Conservation (phyloP, 2,329 filamentous ascomycete genomes). For the Stagonosporopsis vannaccii region DNA sequence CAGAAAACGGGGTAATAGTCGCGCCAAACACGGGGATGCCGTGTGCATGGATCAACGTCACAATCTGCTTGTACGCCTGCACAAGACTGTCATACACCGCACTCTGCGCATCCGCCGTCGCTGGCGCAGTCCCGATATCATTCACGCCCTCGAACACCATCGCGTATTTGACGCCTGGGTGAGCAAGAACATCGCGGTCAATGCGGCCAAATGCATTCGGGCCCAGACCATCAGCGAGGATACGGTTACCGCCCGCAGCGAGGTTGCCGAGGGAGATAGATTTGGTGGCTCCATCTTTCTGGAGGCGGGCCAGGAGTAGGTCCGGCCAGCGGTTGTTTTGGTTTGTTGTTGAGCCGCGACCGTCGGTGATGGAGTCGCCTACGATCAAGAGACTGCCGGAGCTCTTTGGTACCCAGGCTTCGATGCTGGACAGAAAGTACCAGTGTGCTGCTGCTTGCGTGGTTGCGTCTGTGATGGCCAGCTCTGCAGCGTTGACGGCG, state of each 20-base stretch:
- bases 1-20: slow-evolving; percentile 71
- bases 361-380: slow-evolving; percentile 71
- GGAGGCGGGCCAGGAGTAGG: slow-evolving; percentile 55
- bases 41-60: slow-evolving; percentile 60
- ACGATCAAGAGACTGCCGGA: slow-evolving; percentile 62
- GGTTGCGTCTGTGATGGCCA: slow-evolving; percentile 52
- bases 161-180: slow-evolving; percentile 65
- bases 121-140: slow-evolving; percentile 65
- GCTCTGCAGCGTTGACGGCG: slow-evolving; percentile 57
- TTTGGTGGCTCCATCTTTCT: slow-evolving; percentile 49
- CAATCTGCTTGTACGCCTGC: slow-evolving; percentile 66
- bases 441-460: slow-evolving; percentile 54
- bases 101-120: slow-evolving; percentile 55
- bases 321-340: slow-evolving; percentile 61
- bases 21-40: slow-evolving; percentile 67
- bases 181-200: slow-evolving; percentile 68
- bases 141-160: slow-evolving; percentile 72
- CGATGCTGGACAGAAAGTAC: slow-evolving; percentile 67
- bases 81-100: slow-evolving; percentile 61
- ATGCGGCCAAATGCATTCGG: slow-evolving; percentile 67
- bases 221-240: slow-evolving; percentile 68
- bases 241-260: slow-evolving; percentile 72
- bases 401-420: slow-evolving; percentile 59
- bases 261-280: slow-evolving; percentile 68
- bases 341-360: slow-evolving; percentile 66